These are phyloP conservation scores for Pisolithus microcarpus DNA, from an alignment of 768 basidiomycete genomes.

Conservation along the genomic window DNA sequence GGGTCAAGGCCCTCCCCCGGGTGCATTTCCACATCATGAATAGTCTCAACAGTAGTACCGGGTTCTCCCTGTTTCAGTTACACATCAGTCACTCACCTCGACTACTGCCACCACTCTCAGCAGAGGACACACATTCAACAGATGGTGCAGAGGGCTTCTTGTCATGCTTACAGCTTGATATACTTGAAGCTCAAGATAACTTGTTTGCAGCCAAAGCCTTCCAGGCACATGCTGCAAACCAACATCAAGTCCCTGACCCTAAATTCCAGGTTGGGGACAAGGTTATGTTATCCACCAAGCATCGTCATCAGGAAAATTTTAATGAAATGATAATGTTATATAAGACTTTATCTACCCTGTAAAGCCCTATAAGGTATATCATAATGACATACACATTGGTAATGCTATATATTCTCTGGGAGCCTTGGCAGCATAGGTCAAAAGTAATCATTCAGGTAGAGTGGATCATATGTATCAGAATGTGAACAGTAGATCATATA, in stretches of 20 bases:
- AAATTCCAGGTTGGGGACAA: conserved; percentile 8
- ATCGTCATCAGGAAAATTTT: too few relatives aligned
- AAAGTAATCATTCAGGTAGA: too few relatives aligned
- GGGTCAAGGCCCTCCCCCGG: conserved; percentile 20
- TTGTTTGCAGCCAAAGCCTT: conserved; percentile 14
- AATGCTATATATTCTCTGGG: too few relatives aligned
- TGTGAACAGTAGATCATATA: too few relatives aligned
- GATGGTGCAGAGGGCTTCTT: background rate
- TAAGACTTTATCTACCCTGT: too few relatives aligned
- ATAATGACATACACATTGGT: too few relatives aligned
- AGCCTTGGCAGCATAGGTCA: too few relatives aligned
- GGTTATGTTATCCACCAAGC: too few relatives aligned
- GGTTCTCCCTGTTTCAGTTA: conserved; percentile 28
- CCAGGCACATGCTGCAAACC: conserved; percentile 17
- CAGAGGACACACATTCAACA: background rate
- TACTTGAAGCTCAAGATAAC: conserved; percentile 19
- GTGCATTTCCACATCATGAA: conserved; percentile 31
- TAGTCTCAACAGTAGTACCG: conserved; percentile 22
- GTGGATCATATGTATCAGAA: too few relatives aligned
- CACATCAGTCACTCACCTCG: conserved; percentile 16
- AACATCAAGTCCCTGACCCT: conserved; percentile 11
- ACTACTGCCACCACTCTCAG: conserved; percentile 14
- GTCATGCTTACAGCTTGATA: conserved; percentile 1
- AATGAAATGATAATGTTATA: too few relatives aligned
- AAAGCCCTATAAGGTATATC: too few relatives aligned